Evolutionary conservation across 2,329 filamentous ascomycete genomes (phyloP).

Genomic region (Ceratocystis lukuohia): DNA sequence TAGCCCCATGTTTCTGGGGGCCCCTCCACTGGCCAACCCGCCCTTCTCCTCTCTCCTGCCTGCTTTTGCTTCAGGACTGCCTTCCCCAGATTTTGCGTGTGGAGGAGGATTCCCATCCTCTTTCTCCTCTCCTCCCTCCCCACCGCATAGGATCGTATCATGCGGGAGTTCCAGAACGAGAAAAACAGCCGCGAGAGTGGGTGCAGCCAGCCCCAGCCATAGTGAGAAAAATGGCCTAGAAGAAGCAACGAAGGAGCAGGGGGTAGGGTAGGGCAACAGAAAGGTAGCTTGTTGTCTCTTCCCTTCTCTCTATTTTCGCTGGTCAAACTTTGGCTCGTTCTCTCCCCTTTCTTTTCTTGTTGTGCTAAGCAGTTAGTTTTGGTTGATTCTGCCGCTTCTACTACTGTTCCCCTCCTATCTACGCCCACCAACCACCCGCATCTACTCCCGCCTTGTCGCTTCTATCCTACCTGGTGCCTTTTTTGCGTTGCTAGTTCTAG

Average conservation of each 20-base stretch:
- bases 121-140: neutral
- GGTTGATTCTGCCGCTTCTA: neutral
- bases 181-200: constrained; percentile 2
- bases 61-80: neutral
- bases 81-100: constrained; percentile 5
- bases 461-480: neutral
- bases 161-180: neutral
- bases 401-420: neutral
- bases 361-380: neutral
- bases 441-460: neutral
- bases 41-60: neutral
- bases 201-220: neutral
- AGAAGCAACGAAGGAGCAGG: neutral
- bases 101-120: neutral
- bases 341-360: neutral
- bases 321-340: neutral
- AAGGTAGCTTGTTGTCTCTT: neutral
- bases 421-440: neutral
- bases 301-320: neutral
- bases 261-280: neutral
- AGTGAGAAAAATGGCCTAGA: neutral
- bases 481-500: neutral
- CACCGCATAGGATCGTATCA: neutral
- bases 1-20: neutral
- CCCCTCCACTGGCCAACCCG: too few species aligned